A percentile compares a stretch with the other conserved stretches of the same genome.
Conservation (phyloP, 768 basidiomycete genomes). For the Hygrophoropsis aurantiaca region DNA sequence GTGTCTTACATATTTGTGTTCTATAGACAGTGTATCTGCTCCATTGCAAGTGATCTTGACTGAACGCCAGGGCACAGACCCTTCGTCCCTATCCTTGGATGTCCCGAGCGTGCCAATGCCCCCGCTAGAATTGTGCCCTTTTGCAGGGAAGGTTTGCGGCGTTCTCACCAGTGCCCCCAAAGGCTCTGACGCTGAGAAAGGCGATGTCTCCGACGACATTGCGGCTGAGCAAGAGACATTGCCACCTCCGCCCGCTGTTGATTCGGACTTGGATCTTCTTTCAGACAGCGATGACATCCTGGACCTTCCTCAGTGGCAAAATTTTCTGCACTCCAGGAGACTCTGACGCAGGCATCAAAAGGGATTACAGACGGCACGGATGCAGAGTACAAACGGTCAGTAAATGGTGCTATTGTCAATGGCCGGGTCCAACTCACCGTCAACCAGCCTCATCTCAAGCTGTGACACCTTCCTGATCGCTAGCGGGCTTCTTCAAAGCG, state of each 20-base stretch:
- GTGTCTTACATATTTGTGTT: too few species aligned
- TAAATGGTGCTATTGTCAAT: neutral
- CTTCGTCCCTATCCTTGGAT: too few species aligned
- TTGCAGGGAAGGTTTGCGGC: neutral
- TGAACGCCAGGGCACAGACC: too few species aligned
- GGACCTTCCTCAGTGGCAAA: neutral
- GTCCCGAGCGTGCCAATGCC: neutral
- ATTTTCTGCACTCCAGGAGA: conserved; percentile 8
- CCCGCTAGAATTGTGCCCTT: neutral
- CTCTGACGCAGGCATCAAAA: conserved; percentile 25
- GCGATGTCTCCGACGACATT: neutral
- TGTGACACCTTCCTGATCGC: conserved; percentile 16
- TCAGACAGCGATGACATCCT: conserved; percentile 6
- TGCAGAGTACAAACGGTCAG: conserved; percentile 29
- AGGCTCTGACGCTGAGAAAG: too few species aligned
- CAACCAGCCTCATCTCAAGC: conserved; percentile 15
- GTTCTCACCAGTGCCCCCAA: neutral
- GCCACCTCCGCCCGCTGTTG: neutral
- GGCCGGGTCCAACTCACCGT: neutral
- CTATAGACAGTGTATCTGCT: too few species aligned
- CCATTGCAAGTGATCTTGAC: too few species aligned
- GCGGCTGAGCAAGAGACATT: conserved; percentile 2
- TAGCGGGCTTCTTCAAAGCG: conserved; percentile 15
- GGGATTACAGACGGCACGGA: conserved; percentile 31
- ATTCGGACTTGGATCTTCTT: conserved; percentile 17